Evolutionary conservation across 208 protist species (phyloP), one percentile per base, ranked within the genome.

Genomic region (Trypanosoma conorhini): DNA sequence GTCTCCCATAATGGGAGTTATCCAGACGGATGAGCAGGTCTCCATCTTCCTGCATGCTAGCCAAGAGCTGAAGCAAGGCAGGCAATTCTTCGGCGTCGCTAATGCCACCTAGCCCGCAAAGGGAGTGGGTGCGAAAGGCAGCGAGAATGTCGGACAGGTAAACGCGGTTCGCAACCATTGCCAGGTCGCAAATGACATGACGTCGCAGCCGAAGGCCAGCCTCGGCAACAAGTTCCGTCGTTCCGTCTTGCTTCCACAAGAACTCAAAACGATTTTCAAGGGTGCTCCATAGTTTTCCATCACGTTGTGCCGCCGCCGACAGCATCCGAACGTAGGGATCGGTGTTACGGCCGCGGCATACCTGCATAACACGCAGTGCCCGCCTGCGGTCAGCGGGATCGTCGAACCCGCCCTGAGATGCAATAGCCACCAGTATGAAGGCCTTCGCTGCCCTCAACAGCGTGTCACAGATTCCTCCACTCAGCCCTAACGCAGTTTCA

Each of bases 181-280:
- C 80, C 33, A 80, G 24, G 46, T 86, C 80, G 1, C 77, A 54
- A 24, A 88, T 33, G 0, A 85, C 67, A 75, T 86, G 80, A 7
- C 68, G 75, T 13, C 67, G 63, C 62, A 87, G 62, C 5, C 67
- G 62, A n/a, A n/a, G 13, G 0, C 50, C 35, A 38, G 70, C 69
- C 28, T 70, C 54, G 26, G 50, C 31, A 33, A 80, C 70, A 57
- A 72, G 38, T 35, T 38, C 24, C 28, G 38, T 22, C 44, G 52
- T 71, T 57, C 51, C 63, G 38, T 79, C 50, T 28, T 62, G 19
- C 24, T 61, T 12, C 62, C 72, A 48, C 56, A 70, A 3, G 54
- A 54, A 58, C 2, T 17, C 31, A 35, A 58, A 79, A 1, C 74
- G 60, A 17, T 33, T 64, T 51, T 62, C 33, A 8, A 51, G 33